Conservation (phyloP, 805 yeast species). For the Ogataea neopini region DNA sequence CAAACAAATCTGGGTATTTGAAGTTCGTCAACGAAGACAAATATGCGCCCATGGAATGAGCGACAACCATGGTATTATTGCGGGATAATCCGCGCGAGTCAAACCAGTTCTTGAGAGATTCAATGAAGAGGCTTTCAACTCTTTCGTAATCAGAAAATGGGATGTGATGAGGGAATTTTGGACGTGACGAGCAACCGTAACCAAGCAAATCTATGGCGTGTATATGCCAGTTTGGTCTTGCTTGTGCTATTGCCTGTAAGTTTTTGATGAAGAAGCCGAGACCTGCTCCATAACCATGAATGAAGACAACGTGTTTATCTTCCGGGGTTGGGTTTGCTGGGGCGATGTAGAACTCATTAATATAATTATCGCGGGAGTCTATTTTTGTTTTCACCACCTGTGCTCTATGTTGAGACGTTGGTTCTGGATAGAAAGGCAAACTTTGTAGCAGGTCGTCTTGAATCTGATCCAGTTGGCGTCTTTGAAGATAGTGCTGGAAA, state of each 20-base stretch:
- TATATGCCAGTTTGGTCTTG: constrained; percentile 59
- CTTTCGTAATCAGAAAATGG: constrained; percentile 41
- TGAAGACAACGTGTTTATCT: constrained; percentile 59
- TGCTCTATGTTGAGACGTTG: constrained; percentile 49
- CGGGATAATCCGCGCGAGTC: constrained; percentile 36
- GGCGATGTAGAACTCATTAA: constrained; percentile 74
- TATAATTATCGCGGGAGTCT: constrained; percentile 46
- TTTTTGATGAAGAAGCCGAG: constrained; percentile 79
- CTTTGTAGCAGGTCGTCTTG: constrained; percentile 49
- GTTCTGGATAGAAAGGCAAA: constrained; percentile 59
- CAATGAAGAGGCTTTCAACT: constrained; percentile 65
- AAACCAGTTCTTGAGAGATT: constrained; percentile 68
- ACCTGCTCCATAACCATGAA: constrained; percentile 95
- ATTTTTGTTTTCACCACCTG: constrained; percentile 55
- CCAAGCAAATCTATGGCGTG: constrained; percentile 90
- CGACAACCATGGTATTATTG: constrained; percentile 58
- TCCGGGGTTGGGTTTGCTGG: constrained; percentile 31
- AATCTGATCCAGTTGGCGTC: constrained; percentile 29
- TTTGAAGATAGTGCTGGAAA: constrained; percentile 46
- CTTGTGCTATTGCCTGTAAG: constrained; percentile 41
- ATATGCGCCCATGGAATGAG: constrained; percentile 95
- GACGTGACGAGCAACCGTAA: constrained; percentile 86
- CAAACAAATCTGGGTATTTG: constrained; percentile 58
- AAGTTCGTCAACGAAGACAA: constrained; percentile 68
- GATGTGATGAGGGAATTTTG: constrained; percentile 52